These are phyloP conservation scores for Glomus cerebriforme DNA, from an alignment of 192 early-diverging fungal genomes.

Conservation along the genomic window DNA sequence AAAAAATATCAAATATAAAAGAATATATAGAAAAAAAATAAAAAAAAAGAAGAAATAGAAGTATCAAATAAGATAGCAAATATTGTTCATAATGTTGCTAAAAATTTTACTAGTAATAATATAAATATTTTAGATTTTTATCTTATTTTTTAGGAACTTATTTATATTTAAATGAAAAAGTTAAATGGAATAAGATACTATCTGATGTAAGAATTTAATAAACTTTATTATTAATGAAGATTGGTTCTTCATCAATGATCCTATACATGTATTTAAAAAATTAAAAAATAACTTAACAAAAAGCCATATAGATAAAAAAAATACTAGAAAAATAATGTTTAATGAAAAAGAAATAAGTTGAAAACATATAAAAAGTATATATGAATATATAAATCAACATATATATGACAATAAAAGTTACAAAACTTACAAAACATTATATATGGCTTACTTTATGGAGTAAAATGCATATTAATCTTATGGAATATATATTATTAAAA, in stretches of 20 bases:
- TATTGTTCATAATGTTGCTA: neutral
- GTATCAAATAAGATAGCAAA: neutral
- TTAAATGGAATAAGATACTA: conserved; percentile 5
- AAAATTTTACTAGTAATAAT: neutral
- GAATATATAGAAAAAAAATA: neutral
- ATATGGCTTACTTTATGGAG: too few relatives aligned
- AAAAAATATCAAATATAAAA: neutral
- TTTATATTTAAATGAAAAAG: neutral
- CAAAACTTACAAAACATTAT: too few relatives aligned
- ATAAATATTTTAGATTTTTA: neutral
- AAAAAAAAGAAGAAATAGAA: conserved; percentile 2
- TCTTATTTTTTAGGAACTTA: conserved; percentile 18
- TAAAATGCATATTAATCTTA: too few relatives aligned
- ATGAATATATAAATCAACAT: neutral
- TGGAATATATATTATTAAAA: neutral
- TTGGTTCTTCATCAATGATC: neutral
- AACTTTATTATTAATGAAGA: neutral
- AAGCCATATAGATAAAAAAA: too few relatives aligned
- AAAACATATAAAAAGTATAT: neutral
- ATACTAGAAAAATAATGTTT: too few relatives aligned
- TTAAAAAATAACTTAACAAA: too few relatives aligned
- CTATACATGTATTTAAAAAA: neutral
- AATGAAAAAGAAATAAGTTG: too few relatives aligned
- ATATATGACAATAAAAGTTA: neutral
- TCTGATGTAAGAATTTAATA: conserved; percentile 14